Evolutionary conservation across 331 rosid species (phyloP).

Genomic region (Telfairia occidentalis): DNA sequence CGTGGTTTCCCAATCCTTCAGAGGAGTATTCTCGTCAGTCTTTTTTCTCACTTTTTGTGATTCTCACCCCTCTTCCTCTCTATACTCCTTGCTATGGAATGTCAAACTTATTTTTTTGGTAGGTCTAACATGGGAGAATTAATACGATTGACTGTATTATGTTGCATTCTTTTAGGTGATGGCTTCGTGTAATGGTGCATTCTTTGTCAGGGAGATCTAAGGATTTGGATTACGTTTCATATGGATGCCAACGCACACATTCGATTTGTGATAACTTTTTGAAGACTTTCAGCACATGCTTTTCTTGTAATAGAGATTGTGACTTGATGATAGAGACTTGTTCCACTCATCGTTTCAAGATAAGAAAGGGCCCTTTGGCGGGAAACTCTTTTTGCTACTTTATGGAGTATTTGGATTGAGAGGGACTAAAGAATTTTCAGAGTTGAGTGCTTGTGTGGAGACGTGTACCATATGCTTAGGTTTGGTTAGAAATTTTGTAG

Average conservation of each 20-base stretch:
- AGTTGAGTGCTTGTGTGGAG: not conserved
- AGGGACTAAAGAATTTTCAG: not conserved
- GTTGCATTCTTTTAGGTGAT: not conserved
- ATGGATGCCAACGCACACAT: not conserved
- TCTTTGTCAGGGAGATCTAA: not conserved
- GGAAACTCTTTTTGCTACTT: not conserved
- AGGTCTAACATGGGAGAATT: too few species aligned
- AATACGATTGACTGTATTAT: too few species aligned
- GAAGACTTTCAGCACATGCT: not conserved
- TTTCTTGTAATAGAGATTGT: not conserved
- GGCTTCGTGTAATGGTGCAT: not conserved
- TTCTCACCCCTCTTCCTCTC: too few species aligned
- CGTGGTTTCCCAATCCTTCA: too few species aligned
- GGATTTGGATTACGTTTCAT: not conserved
- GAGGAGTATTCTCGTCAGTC: too few species aligned
- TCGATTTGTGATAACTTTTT: too few species aligned
- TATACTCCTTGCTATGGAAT: too few species aligned
- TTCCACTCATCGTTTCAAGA: not conserved
- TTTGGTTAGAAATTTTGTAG: not conserved
- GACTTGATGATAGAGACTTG: not conserved
- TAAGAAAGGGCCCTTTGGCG: not conserved
- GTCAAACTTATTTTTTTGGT: too few species aligned
- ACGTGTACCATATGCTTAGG: not conserved
- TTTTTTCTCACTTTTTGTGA: too few species aligned
- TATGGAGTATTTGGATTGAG: not conserved